Conservation (phyloP, 148 eudicot species). For the Rheum nobile region DNA sequence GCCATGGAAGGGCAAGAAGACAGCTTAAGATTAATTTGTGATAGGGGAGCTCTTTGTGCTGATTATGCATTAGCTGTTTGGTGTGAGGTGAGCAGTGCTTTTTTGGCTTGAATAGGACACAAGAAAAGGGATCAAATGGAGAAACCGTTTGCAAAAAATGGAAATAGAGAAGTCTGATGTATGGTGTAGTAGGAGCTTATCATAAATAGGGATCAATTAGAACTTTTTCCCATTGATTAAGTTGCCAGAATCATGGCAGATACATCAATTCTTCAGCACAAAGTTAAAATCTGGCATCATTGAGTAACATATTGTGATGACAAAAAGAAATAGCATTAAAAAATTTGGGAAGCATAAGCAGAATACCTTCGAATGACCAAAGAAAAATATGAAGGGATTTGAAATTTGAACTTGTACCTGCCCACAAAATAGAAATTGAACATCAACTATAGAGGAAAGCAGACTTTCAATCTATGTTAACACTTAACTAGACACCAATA, state of each 20-base stretch:
- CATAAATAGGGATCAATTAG: background rate
- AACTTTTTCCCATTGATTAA: background rate
- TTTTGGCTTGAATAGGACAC: background rate
- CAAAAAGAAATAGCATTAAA: background rate
- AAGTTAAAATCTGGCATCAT: background rate
- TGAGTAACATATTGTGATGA: background rate
- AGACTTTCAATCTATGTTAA: background rate
- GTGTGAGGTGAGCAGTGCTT: background rate
- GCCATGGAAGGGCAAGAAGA: background rate
- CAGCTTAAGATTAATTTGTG: background rate
- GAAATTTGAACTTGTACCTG: slow-evolving; percentile 97
- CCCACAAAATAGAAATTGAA: slow-evolving; percentile 10
- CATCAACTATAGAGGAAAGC: background rate
- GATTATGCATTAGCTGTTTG: background rate
- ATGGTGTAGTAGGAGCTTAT: background rate
- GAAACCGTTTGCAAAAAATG: background rate
- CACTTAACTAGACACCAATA: background rate
- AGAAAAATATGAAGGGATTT: slow-evolving; percentile 86
- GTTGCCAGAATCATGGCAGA: background rate
- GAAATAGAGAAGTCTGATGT: background rate
- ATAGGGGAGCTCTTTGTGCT: background rate
- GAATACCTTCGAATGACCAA: slow-evolving; percentile 84
- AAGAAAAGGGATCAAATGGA: background rate
- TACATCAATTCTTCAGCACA: background rate
- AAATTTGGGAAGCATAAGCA: background rate